These are phyloP conservation scores for Rhizophagus sp. DNA, from an alignment of 192 early-diverging fungal genomes.

Conservation along the genomic window DNA sequence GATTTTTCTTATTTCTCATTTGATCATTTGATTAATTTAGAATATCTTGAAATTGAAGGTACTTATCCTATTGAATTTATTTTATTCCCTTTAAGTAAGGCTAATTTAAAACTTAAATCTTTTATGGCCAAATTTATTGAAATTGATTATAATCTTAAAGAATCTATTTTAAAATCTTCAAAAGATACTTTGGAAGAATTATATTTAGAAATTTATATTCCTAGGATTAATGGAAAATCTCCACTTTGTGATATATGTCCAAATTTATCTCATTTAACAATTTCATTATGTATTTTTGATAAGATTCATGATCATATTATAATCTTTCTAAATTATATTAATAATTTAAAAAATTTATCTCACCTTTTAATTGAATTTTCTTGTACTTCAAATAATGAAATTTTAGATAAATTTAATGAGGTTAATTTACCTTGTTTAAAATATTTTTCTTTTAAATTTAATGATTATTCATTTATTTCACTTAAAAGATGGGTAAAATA, in stretches of 20 bases:
- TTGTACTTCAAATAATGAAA: neutral
- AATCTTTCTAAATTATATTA: neutral
- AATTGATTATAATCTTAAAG: neutral
- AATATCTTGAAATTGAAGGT: neutral
- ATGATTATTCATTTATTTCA: neutral
- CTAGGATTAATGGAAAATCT: neutral
- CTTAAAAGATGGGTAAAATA: neutral
- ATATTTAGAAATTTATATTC: neutral
- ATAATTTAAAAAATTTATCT: neutral
- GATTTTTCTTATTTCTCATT: neutral
- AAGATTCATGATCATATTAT: neutral
- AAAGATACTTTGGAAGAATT: neutral
- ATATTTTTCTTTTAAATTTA: neutral
- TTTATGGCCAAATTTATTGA: neutral
- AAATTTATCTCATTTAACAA: too few species aligned
- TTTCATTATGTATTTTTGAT: neutral
- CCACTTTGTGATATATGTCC: too few species aligned
- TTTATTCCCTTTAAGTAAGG: neutral
- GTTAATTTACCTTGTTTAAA: neutral
- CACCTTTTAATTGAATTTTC: neutral
- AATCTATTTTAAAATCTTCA: neutral
- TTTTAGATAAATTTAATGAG: neutral
- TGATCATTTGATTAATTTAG: neutral
- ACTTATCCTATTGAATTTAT: neutral
- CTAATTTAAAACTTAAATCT: neutral